Evolutionary conservation across 805 yeast species (phyloP).

Genomic region (Komagataella ulmi): DNA sequence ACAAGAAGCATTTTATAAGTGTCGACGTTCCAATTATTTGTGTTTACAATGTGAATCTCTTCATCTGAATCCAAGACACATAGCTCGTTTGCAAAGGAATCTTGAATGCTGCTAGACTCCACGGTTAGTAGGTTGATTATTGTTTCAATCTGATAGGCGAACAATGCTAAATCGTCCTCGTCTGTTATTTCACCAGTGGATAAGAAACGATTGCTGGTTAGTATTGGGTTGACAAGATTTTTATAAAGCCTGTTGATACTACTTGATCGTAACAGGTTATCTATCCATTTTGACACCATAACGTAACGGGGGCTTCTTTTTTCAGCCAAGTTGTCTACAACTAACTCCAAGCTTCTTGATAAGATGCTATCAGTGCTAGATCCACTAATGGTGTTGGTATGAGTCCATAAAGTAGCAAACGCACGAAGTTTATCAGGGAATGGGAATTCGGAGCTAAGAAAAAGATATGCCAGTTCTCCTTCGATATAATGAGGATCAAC

Average conservation of each 20-base stretch:
- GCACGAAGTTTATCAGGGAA: conserved; percentile 31
- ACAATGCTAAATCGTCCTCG: conserved; percentile 48
- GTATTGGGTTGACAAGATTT: conserved; percentile 15
- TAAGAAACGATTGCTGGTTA: conserved; percentile 11
- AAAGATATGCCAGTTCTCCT: conserved; percentile 51
- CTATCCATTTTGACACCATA: conserved; percentile 35
- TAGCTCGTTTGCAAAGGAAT: conserved; percentile 41
- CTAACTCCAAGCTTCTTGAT: conserved; percentile 48
- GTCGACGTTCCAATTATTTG: conserved; percentile 36
- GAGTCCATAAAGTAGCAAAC: conserved; percentile 63
- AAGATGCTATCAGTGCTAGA: conserved; percentile 38
- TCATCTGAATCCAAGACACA: conserved; percentile 37
- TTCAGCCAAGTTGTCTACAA: conserved; percentile 48
- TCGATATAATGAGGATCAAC: conserved; percentile 47
- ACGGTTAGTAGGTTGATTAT: conserved; percentile 37
- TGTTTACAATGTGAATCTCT: conserved; percentile 25
- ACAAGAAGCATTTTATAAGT: conserved; percentile 49
- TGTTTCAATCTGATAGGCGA: conserved; percentile 46
- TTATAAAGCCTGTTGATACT: conserved; percentile 49
- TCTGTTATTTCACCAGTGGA: conserved; percentile 15
- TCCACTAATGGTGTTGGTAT: conserved; percentile 27
- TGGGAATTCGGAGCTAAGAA: conserved; percentile 26
- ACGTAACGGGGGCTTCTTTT: conserved; percentile 27
- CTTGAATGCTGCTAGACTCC: conserved; percentile 27
- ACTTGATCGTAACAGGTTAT: conserved; percentile 31